These are phyloP conservation scores for Cytospora piceicola DNA, from an alignment of 2,329 filamentous ascomycete genomes.

Conservation along the genomic window DNA sequence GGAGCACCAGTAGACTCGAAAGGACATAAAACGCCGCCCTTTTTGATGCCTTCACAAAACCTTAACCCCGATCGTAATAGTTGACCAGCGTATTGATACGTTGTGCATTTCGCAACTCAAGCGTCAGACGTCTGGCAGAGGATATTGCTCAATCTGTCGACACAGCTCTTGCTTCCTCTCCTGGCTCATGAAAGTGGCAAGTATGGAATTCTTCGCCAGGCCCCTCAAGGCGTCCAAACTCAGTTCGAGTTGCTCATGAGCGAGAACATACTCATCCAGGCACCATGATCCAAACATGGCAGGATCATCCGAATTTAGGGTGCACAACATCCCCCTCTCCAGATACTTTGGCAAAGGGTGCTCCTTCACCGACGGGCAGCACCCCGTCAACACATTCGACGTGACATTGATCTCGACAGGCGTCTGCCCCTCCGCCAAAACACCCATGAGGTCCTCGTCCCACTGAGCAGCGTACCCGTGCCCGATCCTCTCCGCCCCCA, in stretches of 20 bases:
- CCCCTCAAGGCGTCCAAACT: constrained; percentile 19
- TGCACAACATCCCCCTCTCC: constrained; percentile 20
- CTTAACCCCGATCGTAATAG: not conserved
- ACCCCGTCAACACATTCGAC: constrained; percentile 30
- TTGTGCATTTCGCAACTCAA: not conserved
- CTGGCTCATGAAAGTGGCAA: constrained; percentile 18
- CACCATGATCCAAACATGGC: constrained; percentile 31
- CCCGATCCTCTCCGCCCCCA: constrained; percentile 30
- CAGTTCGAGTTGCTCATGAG: constrained; percentile 24
- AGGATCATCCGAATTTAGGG: constrained; percentile 29
- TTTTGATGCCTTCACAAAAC: not conserved
- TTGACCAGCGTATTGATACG: not conserved
- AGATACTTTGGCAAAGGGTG: constrained; percentile 27
- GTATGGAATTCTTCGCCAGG: constrained; percentile 23
- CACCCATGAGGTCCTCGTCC: constrained; percentile 25
- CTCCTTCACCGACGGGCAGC: constrained; percentile 24
- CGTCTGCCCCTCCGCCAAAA: constrained; percentile 16
- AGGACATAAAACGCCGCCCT: not conserved
- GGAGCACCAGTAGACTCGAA: not conserved
- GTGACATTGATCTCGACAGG: constrained; percentile 32
- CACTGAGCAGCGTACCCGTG: constrained; percentile 30
- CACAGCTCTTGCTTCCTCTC: constrained; percentile 3
- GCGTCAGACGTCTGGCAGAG: not conserved
- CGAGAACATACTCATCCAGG: constrained; percentile 31
- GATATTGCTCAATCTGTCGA: not conserved